Conservation (phyloP, 257 asterid species). For the Solanum chmielewskii region DNA sequence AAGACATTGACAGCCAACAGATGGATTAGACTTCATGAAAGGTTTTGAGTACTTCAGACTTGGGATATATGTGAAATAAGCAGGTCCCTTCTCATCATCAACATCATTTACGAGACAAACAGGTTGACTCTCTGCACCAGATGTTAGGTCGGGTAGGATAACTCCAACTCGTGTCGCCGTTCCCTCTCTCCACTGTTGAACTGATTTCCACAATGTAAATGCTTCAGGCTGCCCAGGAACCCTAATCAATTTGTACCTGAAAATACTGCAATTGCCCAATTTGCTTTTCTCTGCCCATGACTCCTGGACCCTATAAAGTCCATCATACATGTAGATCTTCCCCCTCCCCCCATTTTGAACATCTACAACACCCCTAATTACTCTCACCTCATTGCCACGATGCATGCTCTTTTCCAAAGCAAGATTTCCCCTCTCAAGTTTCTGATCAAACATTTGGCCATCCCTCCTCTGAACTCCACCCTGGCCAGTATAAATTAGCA, state of each 20-base stretch:
- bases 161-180: conserved; percentile 43
- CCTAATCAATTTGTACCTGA: conserved; percentile 74
- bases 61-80: conserved; percentile 68
- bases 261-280: conserved; percentile 56
- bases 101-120: conserved; percentile 80
- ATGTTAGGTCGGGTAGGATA: conserved; percentile 71
- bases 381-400: conserved; percentile 36
- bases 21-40: conserved; percentile 25
- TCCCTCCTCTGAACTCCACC: conserved; percentile 81
- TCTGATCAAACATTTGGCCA: conserved; percentile 74
- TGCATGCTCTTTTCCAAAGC: conserved; percentile 37
- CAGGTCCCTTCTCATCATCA: conserved; percentile 82
- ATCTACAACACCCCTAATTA: conserved; percentile 55
- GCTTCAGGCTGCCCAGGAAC: conserved; percentile 80
- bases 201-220: conserved; percentile 69
- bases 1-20: conserved; percentile 50
- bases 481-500: conserved; percentile 71
- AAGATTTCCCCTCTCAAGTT: conserved; percentile 55
- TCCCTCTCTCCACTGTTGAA: conserved; percentile 88
- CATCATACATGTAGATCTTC: conserved; percentile 79
- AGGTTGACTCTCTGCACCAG: conserved; percentile 69
- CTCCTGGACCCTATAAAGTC: conserved; percentile 67
- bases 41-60: conserved; percentile 46
- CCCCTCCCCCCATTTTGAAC: conserved; percentile 15
- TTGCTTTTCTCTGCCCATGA: conserved; percentile 75